phyloP scores from a whole-genome alignment of 129 eudicot genomes.

The Daucus carota region DH1_v3.0 NC_030385.2:47525001-47525500 shows the following conservation, averaged over 20 bases:
- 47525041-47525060: conserved; percentile 87
- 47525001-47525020: conserved; percentile 88
- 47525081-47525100: not conserved
- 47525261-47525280: not conserved
- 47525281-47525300: not conserved
- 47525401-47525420: not conserved
- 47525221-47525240: not conserved
- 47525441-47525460: too few relatives aligned
- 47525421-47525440: too few relatives aligned
- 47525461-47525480: too few relatives aligned
- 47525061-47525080: conserved; percentile 21
- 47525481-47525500: too few relatives aligned
- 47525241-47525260: not conserved
- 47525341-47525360: not conserved
- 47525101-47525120: not conserved
- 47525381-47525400: not conserved
- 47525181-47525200: not conserved
- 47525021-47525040: conserved; percentile 91
- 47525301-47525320: too few relatives aligned
- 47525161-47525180: not conserved
- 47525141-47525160: not conserved
- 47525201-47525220: not conserved
- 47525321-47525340: not conserved
- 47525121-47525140: not conserved
- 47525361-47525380: not conserved